These are phyloP conservation scores for Scolecobasidium constrictum DNA, from an alignment of 2,329 filamentous ascomycete genomes.

Conservation along the genomic window DNA sequence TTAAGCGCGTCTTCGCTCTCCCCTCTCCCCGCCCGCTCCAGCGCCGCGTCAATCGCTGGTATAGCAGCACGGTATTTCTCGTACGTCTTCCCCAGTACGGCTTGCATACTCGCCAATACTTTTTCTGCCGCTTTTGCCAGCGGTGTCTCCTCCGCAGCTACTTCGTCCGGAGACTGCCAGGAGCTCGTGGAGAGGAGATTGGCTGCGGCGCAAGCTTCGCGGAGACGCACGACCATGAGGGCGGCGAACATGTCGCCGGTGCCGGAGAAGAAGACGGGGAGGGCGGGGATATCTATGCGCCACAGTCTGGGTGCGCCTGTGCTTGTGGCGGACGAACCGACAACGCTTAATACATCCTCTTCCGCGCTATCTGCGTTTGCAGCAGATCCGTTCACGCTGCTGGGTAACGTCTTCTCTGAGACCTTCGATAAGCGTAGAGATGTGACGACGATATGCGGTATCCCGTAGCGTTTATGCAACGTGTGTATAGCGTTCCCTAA, in stretches of 20 bases:
- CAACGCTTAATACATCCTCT: conserved; percentile 47
- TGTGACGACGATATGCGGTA: conserved; percentile 89
- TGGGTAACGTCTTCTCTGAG: conserved; percentile 14
- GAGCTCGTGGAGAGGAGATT: conserved; percentile 35
- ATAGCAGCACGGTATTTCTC: conserved; percentile 57
- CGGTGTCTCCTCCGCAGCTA: conserved; percentile 60
- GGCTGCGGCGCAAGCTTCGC: conserved; percentile 63
- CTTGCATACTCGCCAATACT: conserved; percentile 87
- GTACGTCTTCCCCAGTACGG: conserved; percentile 60
- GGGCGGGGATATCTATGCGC: conserved; percentile 72
- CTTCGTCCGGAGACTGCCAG: conserved; percentile 70
- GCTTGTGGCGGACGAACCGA: conserved; percentile 64
- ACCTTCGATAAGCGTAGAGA: conserved; percentile 57
- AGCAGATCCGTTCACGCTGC: conserved; percentile 10
- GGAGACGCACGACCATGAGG: conserved; percentile 74
- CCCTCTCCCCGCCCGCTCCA: conserved; percentile 32
- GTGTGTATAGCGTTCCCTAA: conserved; percentile 64
- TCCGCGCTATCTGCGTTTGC: conserved; percentile 11
- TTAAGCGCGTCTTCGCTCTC: conserved; percentile 25
- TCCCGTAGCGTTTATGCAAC: conserved; percentile 62
- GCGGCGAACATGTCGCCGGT: conserved; percentile 99
- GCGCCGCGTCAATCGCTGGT: conserved; percentile 32
- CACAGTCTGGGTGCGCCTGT: conserved; percentile 67
- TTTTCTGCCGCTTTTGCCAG: conserved; percentile 75
- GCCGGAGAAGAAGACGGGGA: conserved; percentile 90